phyloP scores from a whole-genome alignment of 768 basidiomycete genomes.

The Ramaria rubella region DNA sequence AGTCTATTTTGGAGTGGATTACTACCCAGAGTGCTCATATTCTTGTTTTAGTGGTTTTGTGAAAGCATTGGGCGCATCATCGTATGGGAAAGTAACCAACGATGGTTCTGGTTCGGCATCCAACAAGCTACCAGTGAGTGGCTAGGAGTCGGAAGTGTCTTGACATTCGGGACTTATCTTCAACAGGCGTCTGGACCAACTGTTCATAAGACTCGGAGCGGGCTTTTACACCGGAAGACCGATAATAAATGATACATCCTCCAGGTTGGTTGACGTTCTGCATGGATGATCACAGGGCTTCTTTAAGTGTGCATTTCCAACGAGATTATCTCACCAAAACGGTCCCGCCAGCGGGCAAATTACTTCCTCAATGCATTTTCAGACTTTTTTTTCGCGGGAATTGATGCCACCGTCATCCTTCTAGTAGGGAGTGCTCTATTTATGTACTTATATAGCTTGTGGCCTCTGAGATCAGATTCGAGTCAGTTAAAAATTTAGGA shows the following conservation, averaged over 20 bases:
- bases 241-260: neutral
- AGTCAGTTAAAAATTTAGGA: no score
- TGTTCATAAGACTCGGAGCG: neutral
- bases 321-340: no score
- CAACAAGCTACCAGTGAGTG: neutral
- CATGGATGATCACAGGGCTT: no score
- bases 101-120: neutral
- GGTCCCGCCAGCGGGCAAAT: no score
- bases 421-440: no score
- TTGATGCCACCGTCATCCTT: no score
- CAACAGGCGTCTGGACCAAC: neutral
- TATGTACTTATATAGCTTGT: no score
- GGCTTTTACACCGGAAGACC: neutral
- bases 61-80: slow-evolving; percentile 43
- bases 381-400: no score
- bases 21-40: neutral
- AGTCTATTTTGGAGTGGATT: neutral
- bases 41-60: slow-evolving; percentile 40
- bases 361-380: no score
- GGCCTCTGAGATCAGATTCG: no score
- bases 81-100: slow-evolving; percentile 26
- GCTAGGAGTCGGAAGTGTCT: neutral
- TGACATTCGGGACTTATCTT: neutral
- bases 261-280: neutral
- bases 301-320: no score